These are phyloP conservation scores for Globisporangium carolinianum DNA, from an alignment of 352 stramenopile genomes.

Conservation along the genomic window DNA sequence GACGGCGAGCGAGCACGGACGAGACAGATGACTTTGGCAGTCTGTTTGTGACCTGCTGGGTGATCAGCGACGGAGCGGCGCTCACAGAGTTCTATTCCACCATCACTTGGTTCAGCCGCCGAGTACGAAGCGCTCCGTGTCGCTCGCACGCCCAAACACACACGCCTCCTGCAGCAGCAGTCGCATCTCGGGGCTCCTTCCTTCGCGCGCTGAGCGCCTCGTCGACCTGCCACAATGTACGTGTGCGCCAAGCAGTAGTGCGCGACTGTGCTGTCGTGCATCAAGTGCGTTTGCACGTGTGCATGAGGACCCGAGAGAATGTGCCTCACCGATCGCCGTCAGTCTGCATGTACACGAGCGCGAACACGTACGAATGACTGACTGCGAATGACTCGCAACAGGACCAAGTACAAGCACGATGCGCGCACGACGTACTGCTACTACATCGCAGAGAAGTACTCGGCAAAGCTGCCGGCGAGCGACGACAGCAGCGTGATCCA, in stretches of 20 bases:
- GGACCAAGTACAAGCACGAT: constrained; percentile 66
- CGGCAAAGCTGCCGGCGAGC: constrained; percentile 28
- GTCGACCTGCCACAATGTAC: background rate
- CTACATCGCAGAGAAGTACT: constrained; percentile 61
- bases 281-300: background rate
- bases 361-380: background rate
- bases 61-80: too few species aligned
- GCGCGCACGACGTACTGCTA: constrained; percentile 79
- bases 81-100: background rate
- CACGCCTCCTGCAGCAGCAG: background rate
- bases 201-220: background rate
- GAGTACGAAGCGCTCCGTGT: constrained; percentile 11
- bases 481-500: constrained; percentile 36
- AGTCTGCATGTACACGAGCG: background rate
- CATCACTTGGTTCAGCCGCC: constrained; percentile 8
- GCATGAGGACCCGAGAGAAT: background rate
- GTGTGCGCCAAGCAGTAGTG: background rate
- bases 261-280: background rate
- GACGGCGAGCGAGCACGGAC: too few species aligned
- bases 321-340: background rate
- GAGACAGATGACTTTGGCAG: background rate
- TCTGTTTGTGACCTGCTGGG: background rate
- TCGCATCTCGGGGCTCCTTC: constrained; percentile 1
- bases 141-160: too few species aligned
- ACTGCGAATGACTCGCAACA: constrained; percentile 2